Base-by-base conservation (phyloP, 768 basidiomycete species). In the Aureoboletus auriporus region DNA sequence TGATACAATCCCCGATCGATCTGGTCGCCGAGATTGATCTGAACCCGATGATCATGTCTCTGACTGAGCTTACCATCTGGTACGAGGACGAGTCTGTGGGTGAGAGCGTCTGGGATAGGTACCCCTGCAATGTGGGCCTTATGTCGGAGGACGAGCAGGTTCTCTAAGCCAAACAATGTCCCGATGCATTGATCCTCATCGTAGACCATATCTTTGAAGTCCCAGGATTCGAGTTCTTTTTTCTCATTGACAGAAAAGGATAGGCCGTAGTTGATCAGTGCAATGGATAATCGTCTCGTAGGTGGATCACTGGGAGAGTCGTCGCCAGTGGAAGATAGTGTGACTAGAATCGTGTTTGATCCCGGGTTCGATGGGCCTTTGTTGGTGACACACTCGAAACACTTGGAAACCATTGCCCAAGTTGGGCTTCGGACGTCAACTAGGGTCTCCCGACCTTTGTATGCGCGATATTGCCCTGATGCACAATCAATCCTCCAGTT, bases 351-450 rank as follows among this genome's bases (percentile, higher is more conserved):
- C 4, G 20, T 23, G 20, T 4, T 23, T 23, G 20, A 23, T 23
- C 20, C 4, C 20, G 4, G 20, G 20, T 4, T 23, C 4, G 20
- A 23, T 2, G 20, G 20, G 20, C 20, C 4, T 23, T 23, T 5
- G 20, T 17, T 26, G 8, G 9, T 57, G 1, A 63, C 47, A 23
- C 54, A 42, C 17, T 35, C 14, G 26, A 62, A 34, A 11, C 40
- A 49, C 8, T 20, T 28, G 1, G 50, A 48, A 17, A 62, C 45
- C 59, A 63, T 63, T 2, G 17, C 30, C 42, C 49, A 58, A 0
- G 64, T 50, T 38, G 8, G 46, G 39, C 60, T 62, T 14, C 42
- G 50, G 16, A 60, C 39, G 38, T 63, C 59, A 26, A 63, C 30
- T 7, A 63, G 48, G 20, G 9, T 16, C 12, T 40, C 26, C 13